Conservation (phyloP, 1,284 basidiomycete genomes). For the Rhodotorula sp. region DNA sequence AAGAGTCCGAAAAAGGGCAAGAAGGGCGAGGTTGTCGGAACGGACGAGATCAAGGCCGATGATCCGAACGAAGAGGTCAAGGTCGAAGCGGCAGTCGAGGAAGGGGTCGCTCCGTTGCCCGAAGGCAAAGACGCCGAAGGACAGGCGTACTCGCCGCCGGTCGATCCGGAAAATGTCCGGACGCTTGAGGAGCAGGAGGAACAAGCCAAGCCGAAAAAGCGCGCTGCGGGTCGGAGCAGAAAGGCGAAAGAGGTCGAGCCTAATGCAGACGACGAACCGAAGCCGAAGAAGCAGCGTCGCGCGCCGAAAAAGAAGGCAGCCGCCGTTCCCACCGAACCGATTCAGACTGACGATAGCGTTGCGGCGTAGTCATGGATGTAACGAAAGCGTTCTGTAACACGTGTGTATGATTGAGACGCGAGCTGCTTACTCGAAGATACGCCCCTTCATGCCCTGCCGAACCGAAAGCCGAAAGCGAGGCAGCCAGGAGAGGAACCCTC, state of each 20-base stretch:
- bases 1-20: conserved; percentile 46
- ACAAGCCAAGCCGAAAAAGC: conserved; percentile 2
- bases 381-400: background rate
- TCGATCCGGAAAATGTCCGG: conserved; percentile 32
- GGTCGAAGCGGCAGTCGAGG: conserved; percentile 43
- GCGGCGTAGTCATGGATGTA: background rate
- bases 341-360: background rate
- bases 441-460: no score
- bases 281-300: background rate
- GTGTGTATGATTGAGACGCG: no score
- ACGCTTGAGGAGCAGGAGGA: conserved; percentile 11
- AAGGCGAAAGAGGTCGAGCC: background rate
- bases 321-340: background rate
- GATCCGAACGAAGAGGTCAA: background rate
- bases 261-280: conserved; percentile 5
- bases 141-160: conserved; percentile 12
- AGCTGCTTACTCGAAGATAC: no score
- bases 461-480: no score
- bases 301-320: background rate
- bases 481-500: no score
- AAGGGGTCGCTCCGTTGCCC: conserved; percentile 44
- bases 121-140: conserved; percentile 46
- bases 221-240: background rate
- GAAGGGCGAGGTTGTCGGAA: conserved; percentile 35
- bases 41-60: conserved; percentile 29